Conservation (phyloP, 257 asterid genomes). For the Solanum tacnaense region DNA sequence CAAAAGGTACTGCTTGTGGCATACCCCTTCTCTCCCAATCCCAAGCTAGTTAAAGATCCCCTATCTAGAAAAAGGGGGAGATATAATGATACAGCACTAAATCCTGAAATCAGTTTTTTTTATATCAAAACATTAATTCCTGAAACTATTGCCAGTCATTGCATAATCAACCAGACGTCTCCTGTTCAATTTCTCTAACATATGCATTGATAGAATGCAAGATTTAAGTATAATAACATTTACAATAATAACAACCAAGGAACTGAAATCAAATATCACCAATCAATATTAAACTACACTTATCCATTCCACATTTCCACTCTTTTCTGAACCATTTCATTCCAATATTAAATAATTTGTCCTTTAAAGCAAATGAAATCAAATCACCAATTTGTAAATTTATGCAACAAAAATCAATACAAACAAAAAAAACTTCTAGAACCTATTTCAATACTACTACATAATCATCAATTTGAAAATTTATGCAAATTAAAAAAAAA, state of each 20-base stretch:
- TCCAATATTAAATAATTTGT: neutral
- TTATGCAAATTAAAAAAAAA: neutral
- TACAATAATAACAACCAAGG: neutral
- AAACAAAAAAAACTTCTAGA: neutral
- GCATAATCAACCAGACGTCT: neutral
- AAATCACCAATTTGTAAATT: neutral
- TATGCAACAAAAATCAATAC: neutral
- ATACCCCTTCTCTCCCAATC: neutral
- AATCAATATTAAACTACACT: neutral
- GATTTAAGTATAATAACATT: neutral
- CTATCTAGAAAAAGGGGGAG: neutral
- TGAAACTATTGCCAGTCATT: neutral
- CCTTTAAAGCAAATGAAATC: neutral
- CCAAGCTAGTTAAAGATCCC: neutral
- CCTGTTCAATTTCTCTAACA: neutral
- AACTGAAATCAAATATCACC: neutral
- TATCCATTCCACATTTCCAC: neutral
- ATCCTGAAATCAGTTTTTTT: neutral
- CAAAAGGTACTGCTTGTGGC: neutral
- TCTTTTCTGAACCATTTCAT: neutral
- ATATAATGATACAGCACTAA: neutral
- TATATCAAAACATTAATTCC: neutral
- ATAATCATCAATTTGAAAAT: neutral
- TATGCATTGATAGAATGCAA: neutral
- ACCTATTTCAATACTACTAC: conserved; percentile 26